Evolutionary conservation across 78 protist species (phyloP).

Genomic region (Salpingoeca rosetta): DNA sequence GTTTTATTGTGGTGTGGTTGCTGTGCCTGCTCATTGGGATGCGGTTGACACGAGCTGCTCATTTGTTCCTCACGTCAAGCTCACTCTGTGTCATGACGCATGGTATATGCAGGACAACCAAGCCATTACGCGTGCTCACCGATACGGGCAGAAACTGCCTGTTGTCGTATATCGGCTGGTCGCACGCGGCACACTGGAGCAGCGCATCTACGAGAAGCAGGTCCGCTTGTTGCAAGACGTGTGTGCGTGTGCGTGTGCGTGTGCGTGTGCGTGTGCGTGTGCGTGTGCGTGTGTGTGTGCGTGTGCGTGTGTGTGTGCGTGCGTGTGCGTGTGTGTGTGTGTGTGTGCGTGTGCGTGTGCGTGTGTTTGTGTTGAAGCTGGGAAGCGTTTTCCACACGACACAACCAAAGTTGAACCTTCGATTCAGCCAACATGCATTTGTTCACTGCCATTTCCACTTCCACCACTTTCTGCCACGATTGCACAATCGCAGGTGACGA

Average conservation of each 20-base stretch:
- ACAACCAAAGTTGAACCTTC: not conserved
- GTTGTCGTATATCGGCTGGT: too few species aligned
- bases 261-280: not conserved
- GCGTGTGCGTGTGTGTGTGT: not conserved
- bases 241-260: not conserved
- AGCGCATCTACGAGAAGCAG: too few species aligned
- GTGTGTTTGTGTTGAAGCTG: not conserved
- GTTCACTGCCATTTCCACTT: not conserved
- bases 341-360: not conserved
- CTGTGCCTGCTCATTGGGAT: too few species aligned
- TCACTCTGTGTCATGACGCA: not conserved
- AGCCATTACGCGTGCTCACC: not conserved
- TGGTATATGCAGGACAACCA: not conserved
- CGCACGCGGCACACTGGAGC: too few species aligned
- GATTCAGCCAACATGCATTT: not conserved
- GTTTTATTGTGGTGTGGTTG: too few species aligned
- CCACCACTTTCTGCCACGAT: not conserved
- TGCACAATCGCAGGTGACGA: not conserved
- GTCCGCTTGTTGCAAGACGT: not conserved
- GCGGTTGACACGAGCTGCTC: too few species aligned
- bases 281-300: not conserved
- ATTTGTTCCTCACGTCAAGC: too few species aligned
- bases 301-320: not conserved
- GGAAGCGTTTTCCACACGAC: not conserved
- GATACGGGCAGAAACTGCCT: not conserved